These are phyloP conservation scores for Saccharomycopsis olivae DNA, from an alignment of 805 yeast genomes.

Conservation along the genomic window DNA sequence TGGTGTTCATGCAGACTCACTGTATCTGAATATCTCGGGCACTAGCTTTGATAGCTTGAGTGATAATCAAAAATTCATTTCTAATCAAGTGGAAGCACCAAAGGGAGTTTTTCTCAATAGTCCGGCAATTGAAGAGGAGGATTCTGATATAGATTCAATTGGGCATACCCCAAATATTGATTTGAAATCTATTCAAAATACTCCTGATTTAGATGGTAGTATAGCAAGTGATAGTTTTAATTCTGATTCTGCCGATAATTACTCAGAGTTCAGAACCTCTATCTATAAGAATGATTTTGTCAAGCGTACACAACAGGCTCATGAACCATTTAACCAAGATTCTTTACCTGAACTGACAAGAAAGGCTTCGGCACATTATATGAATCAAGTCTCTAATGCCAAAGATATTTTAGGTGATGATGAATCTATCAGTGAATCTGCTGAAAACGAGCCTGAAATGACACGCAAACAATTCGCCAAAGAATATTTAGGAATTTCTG, in stretches of 20 bases:
- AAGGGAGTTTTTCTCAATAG: no score
- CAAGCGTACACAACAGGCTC: slow-evolving; percentile 9
- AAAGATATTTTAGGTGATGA: slow-evolving; percentile 7
- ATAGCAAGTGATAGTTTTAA: slow-evolving; percentile 10
- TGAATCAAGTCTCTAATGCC: slow-evolving; percentile 2
- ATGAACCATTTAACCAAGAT: slow-evolving; percentile 7
- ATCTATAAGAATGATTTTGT: slow-evolving; percentile 15
- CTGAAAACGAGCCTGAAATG: not conserved
- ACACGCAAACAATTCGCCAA: slow-evolving; percentile 2
- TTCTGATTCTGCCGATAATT: slow-evolving; percentile 9
- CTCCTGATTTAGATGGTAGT: not conserved
- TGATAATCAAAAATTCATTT: no score
- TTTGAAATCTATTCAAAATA: no score
- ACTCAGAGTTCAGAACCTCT: slow-evolving; percentile 12
- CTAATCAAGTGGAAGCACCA: no score
- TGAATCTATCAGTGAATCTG: slow-evolving; percentile 1
- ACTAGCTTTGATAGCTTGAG: no score
- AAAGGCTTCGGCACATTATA: not conserved
- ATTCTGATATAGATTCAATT: no score
- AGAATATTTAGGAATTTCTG: slow-evolving; percentile 8
- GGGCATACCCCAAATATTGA: no score
- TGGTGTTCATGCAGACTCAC: no score
- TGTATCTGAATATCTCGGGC: no score
- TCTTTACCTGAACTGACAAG: slow-evolving; percentile 1
- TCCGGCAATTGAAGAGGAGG: no score